Evolutionary conservation across 768 basidiomycete species (phyloP), one percentile per base, ranked within the genome.

Genomic region (Scleroderma citrinum): DNA sequence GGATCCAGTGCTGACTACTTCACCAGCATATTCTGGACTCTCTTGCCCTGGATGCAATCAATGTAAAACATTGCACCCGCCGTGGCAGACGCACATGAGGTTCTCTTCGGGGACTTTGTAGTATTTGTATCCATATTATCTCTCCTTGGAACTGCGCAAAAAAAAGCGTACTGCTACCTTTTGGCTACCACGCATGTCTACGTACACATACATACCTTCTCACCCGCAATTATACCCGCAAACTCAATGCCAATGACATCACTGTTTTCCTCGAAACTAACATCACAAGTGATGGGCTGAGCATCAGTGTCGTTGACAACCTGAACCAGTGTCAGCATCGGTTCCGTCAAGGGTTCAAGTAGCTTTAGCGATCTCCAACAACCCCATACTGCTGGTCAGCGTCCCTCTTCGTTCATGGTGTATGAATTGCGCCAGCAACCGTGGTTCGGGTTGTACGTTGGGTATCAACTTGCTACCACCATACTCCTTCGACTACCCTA

Each of bases 401-500:
- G 29, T 14, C 30, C 19, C 38, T 32, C 12, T 12, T 13, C 12
- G 3, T 16, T 21, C 12, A 47, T 47, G 46, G 36, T 47, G 20
- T 47, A 48, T 39, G 47, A 48, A 31, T 19, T 40, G 16, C 47
- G 47, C 24, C 38, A 48, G 20, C 47, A 48, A 30, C 47, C 47
- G 17, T 45, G 32, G 46, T 48, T 23, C 36, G 50, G 54, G 14
- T 50, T 62, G 14, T 58, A 59, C 41, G 30, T 59, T 40, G 46
- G 57, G 5, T 62, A 60, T 51, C 58, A 59, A 17, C 39, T 49
- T 35, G 20, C 59, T 4, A 53, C 55, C 16, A 64, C 62, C 3
- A 46, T 47, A 0, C 20, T 64, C 14, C 45, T 61, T 7, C 53
- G 62, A 32, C 37, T 61, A 14, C 62, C 62, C 3, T 61, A 52